Percentiles rank a stretch among this genome's conserved stretches.
Evolutionary conservation across 129 eudicot genomes (phyloP).

Genomic region (Arctium lappa): DNA sequence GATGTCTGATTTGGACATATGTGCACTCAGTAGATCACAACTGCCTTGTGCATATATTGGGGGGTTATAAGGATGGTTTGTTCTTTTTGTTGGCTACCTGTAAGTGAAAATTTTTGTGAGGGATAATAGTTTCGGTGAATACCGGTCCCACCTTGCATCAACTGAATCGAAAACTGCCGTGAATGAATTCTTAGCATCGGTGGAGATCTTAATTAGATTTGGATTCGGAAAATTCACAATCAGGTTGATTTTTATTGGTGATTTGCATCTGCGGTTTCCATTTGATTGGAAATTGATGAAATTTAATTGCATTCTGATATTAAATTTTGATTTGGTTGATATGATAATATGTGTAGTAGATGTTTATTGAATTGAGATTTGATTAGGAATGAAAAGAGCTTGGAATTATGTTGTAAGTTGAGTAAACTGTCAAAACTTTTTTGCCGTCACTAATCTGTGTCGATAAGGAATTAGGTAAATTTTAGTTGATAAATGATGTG

Average conservation of each 20-base stretch:
- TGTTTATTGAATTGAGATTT: background rate
- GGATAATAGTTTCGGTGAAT: conserved; percentile 12
- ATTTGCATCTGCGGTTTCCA: background rate
- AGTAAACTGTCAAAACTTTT: background rate
- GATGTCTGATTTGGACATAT: too few relatives aligned
- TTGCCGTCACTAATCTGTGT: background rate
- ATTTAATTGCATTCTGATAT: conserved; percentile 7
- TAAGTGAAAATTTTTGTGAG: background rate
- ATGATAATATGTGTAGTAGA: background rate
- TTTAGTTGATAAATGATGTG: background rate
- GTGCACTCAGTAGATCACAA: too few relatives aligned
- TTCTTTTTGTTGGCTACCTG: too few relatives aligned
- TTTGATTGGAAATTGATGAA: background rate
- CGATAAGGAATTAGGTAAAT: background rate
- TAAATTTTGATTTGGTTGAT: background rate
- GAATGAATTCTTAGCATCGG: background rate
- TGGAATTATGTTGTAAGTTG: background rate
- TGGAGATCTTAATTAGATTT: too few relatives aligned
- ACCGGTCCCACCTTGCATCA: conserved; percentile 76
- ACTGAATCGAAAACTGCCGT: conserved; percentile 64
- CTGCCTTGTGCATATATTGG: too few relatives aligned
- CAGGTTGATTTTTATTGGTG: too few relatives aligned
- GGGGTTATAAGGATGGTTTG: too few relatives aligned
- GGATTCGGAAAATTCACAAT: too few relatives aligned
- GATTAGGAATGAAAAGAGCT: background rate